Conservation (phyloP, 306 rosid species). For the Cucumis melo region DNA sequence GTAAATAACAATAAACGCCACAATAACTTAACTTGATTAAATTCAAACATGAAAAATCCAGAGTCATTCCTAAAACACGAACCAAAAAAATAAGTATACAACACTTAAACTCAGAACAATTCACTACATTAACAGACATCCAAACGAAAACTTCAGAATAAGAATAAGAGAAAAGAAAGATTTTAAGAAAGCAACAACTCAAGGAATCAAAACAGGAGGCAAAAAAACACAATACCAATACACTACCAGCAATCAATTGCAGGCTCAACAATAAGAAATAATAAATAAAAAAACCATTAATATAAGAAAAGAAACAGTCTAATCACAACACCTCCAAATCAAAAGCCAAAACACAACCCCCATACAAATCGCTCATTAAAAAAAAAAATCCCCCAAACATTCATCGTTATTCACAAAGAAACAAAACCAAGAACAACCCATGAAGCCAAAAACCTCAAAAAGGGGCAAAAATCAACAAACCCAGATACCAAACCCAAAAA, state of each 20-base stretch:
- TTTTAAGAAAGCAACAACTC: background rate
- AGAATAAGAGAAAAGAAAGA: background rate
- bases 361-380: background rate
- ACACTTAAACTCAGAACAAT: background rate
- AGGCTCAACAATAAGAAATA: background rate
- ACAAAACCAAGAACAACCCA: background rate
- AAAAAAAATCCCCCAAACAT: background rate
- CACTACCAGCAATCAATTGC: background rate
- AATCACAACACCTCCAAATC: background rate
- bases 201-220: background rate
- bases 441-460: slow-evolving; percentile 5
- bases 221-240: background rate
- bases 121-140: background rate
- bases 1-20: background rate
- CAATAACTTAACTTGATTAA: background rate
- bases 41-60: background rate
- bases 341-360: background rate
- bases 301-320: background rate
- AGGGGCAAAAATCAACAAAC: background rate
- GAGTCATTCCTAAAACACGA: background rate
- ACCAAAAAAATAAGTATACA: background rate
- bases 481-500: background rate
- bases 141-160: background rate
- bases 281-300: background rate
- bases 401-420: background rate